Evolutionary conservation across 2,329 filamentous ascomycete species (phyloP), one percentile per base, ranked within the genome.

Genomic region (Lecanicillium sp.): DNA sequence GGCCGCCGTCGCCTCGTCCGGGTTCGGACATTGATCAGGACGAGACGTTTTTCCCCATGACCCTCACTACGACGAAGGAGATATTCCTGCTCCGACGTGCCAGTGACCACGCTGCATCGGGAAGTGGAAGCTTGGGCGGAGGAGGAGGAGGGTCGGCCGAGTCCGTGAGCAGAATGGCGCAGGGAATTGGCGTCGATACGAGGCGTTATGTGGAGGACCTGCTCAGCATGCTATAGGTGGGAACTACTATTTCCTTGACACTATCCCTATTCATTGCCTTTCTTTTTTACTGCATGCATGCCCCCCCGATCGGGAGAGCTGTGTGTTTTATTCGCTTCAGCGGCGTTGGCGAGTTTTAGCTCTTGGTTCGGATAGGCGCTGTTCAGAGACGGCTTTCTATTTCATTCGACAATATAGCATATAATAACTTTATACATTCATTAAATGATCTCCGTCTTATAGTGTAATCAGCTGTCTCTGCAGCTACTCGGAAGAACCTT

Each of bases 171-270:
- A 75, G 76, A 48, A 63, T 89, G 54, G 81, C 78, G 0, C 82
- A 87, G 58, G 86, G 86, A 0, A 87, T 90, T 53, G 86, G 86
- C 0, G 75, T 90, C 27, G 86, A 90, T 69, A 87, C 86, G 24
- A 76, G 82, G 62, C 78, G 77, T 60, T 90, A 90, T 63, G 79
- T 90, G 4, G 86, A 90, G 62, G 81, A 81, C 1, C 61, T 90
- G 48, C 67, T 90, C 62, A 87, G 75, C 58, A 62, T 89, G 59
- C 51, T 68, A 26, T 67, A 51, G 54, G 15, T 20, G 3, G 24
- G 17, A 26, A 17, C 10, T 17, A n/a, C 23, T 33, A 17, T 15
- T 29, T 12, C n/a, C n/a, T n/a, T n/a, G n/a, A n/a, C n/a, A n/a
- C n/a, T 38, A 30, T n/a, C n/a, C n/a, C n/a, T n/a, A n/a, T n/a